Percentiles rank a stretch among this genome's conserved stretches.
Evolutionary conservation across 108 stramenopile genomes (phyloP).

Genomic region (Fistulifera pelliculosa): DNA sequence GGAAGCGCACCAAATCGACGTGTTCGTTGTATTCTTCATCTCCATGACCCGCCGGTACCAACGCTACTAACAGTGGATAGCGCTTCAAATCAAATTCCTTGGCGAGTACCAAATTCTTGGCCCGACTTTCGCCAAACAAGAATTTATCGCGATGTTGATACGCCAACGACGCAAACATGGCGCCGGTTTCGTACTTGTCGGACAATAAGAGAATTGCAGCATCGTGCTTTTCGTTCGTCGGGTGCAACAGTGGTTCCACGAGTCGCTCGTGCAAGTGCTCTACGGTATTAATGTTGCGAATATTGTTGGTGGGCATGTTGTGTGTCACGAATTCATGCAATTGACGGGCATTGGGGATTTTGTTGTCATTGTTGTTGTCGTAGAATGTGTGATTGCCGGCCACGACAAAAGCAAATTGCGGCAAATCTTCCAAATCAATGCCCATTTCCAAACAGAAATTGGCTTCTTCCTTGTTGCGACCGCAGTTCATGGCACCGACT

Average conservation of each 20-base stretch:
- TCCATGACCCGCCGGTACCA: constrained; percentile 23
- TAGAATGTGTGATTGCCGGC: constrained; percentile 39
- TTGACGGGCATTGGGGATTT: constrained; percentile 26
- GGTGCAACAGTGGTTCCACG: constrained; percentile 12
- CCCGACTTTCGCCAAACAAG: constrained; percentile 63
- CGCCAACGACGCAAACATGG: constrained; percentile 53
- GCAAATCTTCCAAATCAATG: constrained; percentile 27
- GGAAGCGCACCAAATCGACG: constrained; percentile 17
- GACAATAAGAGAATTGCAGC: constrained; percentile 51
- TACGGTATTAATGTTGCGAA: constrained; percentile 57
- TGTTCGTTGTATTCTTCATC: constrained; percentile 11
- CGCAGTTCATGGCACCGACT: constrained; percentile 75
- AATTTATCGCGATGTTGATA: constrained; percentile 53
- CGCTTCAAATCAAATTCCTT: constrained; percentile 55
- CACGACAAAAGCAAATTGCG: constrained; percentile 52
- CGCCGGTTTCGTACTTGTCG: constrained; percentile 76
- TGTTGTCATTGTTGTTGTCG: neutral
- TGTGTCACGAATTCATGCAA: constrained; percentile 55
- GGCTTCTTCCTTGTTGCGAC: constrained; percentile 18
- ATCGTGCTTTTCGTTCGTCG: neutral
- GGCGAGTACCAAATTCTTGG: constrained; percentile 56
- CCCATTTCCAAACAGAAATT: constrained; percentile 45
- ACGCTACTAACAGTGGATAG: constrained; percentile 53
- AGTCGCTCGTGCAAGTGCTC: constrained; percentile 40
- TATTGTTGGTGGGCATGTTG: constrained; percentile 35